These are phyloP conservation scores for Ascochyta lentis DNA, from an alignment of 2,329 filamentous ascomycete genomes.

Conservation along the genomic window DNA sequence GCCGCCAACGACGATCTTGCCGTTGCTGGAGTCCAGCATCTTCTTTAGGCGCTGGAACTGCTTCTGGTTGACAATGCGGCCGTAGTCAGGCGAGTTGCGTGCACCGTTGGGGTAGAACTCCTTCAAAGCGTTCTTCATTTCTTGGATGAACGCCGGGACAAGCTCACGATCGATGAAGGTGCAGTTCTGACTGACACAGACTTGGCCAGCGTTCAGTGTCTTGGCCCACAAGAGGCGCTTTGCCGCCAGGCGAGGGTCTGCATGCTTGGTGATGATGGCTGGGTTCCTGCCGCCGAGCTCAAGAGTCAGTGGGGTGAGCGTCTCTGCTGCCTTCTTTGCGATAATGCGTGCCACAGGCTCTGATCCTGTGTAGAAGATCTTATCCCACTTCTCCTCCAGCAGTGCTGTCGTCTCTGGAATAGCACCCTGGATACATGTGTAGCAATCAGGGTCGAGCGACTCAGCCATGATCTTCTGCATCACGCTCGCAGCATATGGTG, in stretches of 20 bases:
- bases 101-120: slow-evolving; percentile 86
- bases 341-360: slow-evolving; percentile 70
- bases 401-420: slow-evolving; percentile 81
- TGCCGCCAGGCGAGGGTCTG: slow-evolving; percentile 80
- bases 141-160: slow-evolving; percentile 72
- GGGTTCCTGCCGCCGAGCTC: slow-evolving; percentile 94
- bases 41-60: slow-evolving; percentile 85
- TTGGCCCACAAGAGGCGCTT: slow-evolving; percentile 89
- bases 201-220: slow-evolving; percentile 82
- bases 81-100: slow-evolving; percentile 77
- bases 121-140: slow-evolving; percentile 73
- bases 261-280: slow-evolving; percentile 85
- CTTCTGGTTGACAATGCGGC: slow-evolving; percentile 78
- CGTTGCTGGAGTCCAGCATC: slow-evolving; percentile 84
- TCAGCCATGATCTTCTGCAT: slow-evolving; percentile 79
- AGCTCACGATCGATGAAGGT: slow-evolving; percentile 80
- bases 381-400: slow-evolving; percentile 91
- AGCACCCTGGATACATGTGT: slow-evolving; percentile 79
- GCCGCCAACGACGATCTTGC: slow-evolving; percentile 87
- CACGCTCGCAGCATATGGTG: slow-evolving; percentile 77
- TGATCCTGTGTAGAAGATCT: slow-evolving; percentile 95
- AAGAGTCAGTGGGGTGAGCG: slow-evolving; percentile 78
- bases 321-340: slow-evolving; percentile 61
- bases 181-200: slow-evolving; percentile 94
- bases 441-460: slow-evolving; percentile 78